Evolutionary conservation across 257 asterid genomes (phyloP), one percentile per base, ranked within the genome.

Genomic region (Plantago ovata): DNA sequence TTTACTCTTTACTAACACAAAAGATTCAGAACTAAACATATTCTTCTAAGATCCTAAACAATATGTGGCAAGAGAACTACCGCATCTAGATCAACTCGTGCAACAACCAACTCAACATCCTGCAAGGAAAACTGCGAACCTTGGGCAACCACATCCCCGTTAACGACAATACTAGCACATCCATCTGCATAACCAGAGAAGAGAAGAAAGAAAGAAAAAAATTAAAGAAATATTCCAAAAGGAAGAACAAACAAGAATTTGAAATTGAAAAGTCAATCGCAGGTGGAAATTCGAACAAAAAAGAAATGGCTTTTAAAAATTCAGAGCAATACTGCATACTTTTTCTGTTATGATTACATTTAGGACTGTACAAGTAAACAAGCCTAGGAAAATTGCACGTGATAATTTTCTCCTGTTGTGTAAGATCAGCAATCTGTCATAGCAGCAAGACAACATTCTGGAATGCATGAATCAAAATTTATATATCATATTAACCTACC

Each of bases 81-180:
- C 83, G 79, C 79, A 60, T 87, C 96, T 55, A 87, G 76, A 63
- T 87, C 86, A 38, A 87, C 69, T 72, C 82, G 85, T 46, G 96
- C 91, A 76, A 84, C 69, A 48, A 77, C 85, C 77, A 87, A 14
- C 41, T 87, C 94, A 22, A 84, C 89, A 66, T 84, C 94, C 75
- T 79, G 84, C 68, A 82, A 58, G 24, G 92, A 84, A 74, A 87
- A 87, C 52, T 87, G 96, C 57, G 79, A 75, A 53, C 94, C 94
- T 46, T 78, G 96, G 18, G 89, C 94, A 67, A 87, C 81, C 71
- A 87, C 77, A 61, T 87, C 89, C 68, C 94, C 94, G 45, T 87
- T 87, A 58, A 84, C 85, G 66, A 84, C 85, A 56, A 87, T 65
- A 66, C 92, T 81, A 59, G 96, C 74, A 41, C 96, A 87, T 60